Conservation (phyloP, 164 flowering plant species). For the Umbilicus rupestris region DNA sequence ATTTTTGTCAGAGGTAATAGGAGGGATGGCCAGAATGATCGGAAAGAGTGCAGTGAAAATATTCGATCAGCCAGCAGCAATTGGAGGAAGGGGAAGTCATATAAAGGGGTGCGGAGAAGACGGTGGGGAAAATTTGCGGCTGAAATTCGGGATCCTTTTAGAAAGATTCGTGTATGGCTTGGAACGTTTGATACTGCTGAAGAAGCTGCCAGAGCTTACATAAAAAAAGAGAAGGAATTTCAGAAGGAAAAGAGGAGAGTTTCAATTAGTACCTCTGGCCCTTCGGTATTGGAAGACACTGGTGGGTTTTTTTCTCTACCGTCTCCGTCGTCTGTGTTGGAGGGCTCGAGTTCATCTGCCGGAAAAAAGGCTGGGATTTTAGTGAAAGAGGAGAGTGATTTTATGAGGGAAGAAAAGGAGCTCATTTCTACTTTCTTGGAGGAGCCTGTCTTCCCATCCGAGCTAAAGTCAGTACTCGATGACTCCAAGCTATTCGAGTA, state of each 20-base stretch:
- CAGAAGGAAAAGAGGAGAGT: too few relatives aligned
- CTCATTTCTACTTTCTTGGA: too few relatives aligned
- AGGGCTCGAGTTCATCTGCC: constrained; percentile 2
- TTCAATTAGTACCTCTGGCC: too few relatives aligned
- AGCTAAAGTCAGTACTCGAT: too few relatives aligned
- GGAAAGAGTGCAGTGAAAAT: too few relatives aligned
- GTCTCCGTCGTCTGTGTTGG: constrained; percentile 27
- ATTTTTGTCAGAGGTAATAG: too few relatives aligned
- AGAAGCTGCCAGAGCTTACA: constrained; percentile 23
- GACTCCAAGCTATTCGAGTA: too few relatives aligned
- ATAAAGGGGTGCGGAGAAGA: constrained; percentile 25
- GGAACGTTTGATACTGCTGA: constrained; percentile 26
- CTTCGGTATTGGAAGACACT: background rate
- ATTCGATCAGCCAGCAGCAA: too few relatives aligned
- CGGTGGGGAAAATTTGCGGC: constrained; percentile 30
- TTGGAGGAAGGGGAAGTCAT: background rate
- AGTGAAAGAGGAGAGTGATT: background rate
- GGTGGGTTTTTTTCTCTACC: constrained; percentile 6
- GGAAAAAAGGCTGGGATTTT: background rate
- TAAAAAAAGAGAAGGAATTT: constrained; percentile 15
- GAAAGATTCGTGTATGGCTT: constrained; percentile 18
- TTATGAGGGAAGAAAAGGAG: too few relatives aligned
- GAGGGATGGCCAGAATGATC: too few relatives aligned
- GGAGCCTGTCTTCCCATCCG: too few relatives aligned
- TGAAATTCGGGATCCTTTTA: constrained; percentile 24